These are phyloP conservation scores for Inga leiocalycina DNA, from an alignment of 306 rosid genomes.

Conservation along the genomic window DNA sequence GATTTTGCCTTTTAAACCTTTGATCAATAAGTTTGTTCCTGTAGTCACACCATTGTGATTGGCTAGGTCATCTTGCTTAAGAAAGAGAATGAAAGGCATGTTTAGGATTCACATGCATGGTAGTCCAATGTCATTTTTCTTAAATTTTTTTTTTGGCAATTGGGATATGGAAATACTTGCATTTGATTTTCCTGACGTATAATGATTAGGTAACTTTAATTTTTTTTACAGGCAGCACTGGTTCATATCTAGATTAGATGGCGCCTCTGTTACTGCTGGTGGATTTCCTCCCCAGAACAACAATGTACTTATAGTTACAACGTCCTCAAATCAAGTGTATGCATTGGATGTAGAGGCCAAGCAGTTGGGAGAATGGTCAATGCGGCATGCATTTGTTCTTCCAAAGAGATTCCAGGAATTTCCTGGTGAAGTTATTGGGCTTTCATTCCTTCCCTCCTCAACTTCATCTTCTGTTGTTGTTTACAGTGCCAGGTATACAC, in stretches of 20 bases:
- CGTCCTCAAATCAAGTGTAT: conserved; percentile 93
- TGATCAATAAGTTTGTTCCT: not conserved
- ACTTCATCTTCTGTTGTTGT: conserved; percentile 70
- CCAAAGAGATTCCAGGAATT: conserved; percentile 89
- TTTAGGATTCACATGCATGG: not conserved
- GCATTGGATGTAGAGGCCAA: conserved; percentile 87
- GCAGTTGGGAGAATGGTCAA: conserved; percentile 91
- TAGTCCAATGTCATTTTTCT: not conserved
- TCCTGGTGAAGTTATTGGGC: conserved; percentile 98
- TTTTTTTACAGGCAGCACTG: conserved; percentile 79
- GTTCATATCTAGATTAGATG: conserved; percentile 90
- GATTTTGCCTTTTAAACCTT: not conserved
- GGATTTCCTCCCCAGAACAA: conserved; percentile 82
- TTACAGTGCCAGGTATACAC: conserved; percentile 86
- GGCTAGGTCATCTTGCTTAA: not conserved
- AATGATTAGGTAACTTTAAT: not conserved
- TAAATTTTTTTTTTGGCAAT: not conserved
- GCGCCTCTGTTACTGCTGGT: conserved; percentile 92
- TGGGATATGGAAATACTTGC: not conserved
- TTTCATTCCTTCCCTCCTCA: conserved; percentile 79
- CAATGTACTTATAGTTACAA: conserved; percentile 77
- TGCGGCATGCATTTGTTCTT: conserved; percentile 62
- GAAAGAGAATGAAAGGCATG: not conserved
- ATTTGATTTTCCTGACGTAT: conserved; percentile 12
- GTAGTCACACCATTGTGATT: conserved; percentile 2